Evolutionary conservation across 768 basidiomycete species (phyloP).

Genomic region (Amanita polypyramis): DNA sequence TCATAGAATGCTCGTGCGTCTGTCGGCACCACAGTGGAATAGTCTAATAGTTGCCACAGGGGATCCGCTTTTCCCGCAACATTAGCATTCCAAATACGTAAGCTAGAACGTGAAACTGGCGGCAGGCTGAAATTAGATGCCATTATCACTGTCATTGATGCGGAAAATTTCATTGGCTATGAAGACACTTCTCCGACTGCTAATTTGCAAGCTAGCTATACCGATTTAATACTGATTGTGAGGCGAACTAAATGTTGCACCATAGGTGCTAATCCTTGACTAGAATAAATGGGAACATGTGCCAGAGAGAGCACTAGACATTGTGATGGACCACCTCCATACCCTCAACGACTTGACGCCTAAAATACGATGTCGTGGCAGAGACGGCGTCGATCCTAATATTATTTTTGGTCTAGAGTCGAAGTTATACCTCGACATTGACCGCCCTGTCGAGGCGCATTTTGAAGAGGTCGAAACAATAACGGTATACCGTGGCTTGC

Average conservation of each 20-base stretch:
- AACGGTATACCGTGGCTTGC: constrained; percentile 37
- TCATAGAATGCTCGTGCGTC: constrained; percentile 89
- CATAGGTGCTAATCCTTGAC: constrained; percentile 1
- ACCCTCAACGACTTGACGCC: constrained; percentile 88
- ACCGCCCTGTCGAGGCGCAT: constrained; percentile 24
- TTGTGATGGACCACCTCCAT: constrained; percentile 77
- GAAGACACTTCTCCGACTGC: constrained; percentile 90
- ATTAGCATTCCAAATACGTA: constrained; percentile 87
- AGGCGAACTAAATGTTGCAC: constrained; percentile 15
- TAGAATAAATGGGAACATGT: constrained; percentile 90
- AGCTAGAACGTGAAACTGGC: constrained; percentile 69
- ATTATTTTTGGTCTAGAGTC: constrained; percentile 87
- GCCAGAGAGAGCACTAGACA: constrained; percentile 68
- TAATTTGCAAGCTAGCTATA: constrained; percentile 92
- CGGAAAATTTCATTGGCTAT: constrained; percentile 87
- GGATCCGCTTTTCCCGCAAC: constrained; percentile 96
- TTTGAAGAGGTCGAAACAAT: constrained; percentile 83
- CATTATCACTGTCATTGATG: constrained; percentile 85
- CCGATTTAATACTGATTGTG: constrained; percentile 82
- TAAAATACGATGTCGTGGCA: constrained; percentile 60
- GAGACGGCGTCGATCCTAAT: constrained; percentile 59
- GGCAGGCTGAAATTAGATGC: constrained; percentile 78
- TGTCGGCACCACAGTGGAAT: background rate
- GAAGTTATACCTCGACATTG: constrained; percentile 46
- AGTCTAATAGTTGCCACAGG: constrained; percentile 23